Evolutionary conservation across 208 protist species (phyloP).

Genomic region (Crithidia mellificae): DNA sequence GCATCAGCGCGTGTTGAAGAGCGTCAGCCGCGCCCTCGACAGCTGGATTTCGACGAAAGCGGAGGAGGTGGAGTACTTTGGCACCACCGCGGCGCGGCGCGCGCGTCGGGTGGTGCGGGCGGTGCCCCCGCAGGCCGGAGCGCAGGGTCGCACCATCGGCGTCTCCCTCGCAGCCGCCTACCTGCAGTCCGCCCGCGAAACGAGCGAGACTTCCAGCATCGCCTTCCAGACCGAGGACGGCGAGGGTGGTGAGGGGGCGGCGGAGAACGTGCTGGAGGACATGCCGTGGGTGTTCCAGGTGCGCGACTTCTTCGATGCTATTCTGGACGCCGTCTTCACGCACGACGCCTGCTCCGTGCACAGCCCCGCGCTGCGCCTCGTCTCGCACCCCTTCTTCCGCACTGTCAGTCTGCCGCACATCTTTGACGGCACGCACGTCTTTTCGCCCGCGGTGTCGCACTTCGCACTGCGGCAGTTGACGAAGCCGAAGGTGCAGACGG

Average conservation of each 20-base stretch:
- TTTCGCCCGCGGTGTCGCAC: constrained; percentile 44
- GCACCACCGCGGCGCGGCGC: constrained; percentile 40
- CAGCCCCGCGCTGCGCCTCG: constrained; percentile 37
- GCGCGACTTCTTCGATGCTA: constrained; percentile 64
- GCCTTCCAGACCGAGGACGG: constrained; percentile 19
- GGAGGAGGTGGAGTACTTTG: constrained; percentile 64
- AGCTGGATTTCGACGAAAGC: constrained; percentile 62
- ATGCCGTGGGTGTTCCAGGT: constrained; percentile 69
- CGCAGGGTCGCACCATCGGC: constrained; percentile 39
- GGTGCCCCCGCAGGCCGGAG: constrained; percentile 30
- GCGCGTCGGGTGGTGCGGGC: constrained; percentile 29
- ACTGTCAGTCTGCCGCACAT: constrained; percentile 43
- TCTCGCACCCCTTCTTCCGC: constrained; percentile 74
- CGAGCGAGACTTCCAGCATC: constrained; percentile 31
- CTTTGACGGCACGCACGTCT: constrained; percentile 64
- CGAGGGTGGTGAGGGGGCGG: constrained; percentile 7
- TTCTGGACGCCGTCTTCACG: constrained; percentile 58
- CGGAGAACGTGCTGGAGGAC: constrained; percentile 47
- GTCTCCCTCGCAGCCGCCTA: constrained; percentile 62
- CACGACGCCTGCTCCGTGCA: constrained; percentile 46
- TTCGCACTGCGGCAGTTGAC: constrained; percentile 43
- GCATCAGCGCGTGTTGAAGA: constrained; percentile 58
- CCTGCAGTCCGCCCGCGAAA: constrained; percentile 34
- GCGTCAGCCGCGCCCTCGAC: constrained; percentile 53
- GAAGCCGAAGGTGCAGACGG: constrained; percentile 51